Evolutionary conservation across 2,329 filamentous ascomycete species (phyloP), one percentile per base, ranked within the genome.

Genomic region (Phialemonium atrogriseum): DNA sequence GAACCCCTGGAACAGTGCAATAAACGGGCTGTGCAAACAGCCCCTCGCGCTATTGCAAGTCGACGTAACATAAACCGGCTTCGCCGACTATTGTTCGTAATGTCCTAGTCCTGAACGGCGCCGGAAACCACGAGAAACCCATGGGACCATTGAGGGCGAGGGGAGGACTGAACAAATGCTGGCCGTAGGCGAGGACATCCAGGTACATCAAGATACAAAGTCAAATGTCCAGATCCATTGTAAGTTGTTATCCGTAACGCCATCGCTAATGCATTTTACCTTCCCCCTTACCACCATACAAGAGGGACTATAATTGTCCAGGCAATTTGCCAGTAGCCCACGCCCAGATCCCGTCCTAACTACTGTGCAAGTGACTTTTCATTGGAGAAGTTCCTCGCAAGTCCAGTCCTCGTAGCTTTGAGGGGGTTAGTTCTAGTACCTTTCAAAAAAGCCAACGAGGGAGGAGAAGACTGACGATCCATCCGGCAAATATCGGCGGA

Each of bases 381-480:
- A 77, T 57, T 76, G 72, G 34, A 94, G 72, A 43, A 96, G 70
- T 62, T 98, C 91, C 63, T 96, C 91, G 62, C 88, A 95, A 21
- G 88, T 94, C 91, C 91, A 98, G 59, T 98, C 91, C 71, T 98
- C 91, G 60, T 96, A 96, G 66, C 84, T 89, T 45, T n/a, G 32
- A 17, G 15, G 14, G 13, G 10, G 27, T 37, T 21, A 37, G 28
- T 18, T 21, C 8, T 17, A 23, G 27, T 28, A 11, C 21, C 13
- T 27, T 8, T 14, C 8, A 7, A 10, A 9, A 20, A 10, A 35
- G 19, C 34, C 20, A 40, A 22, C 23, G 27, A 35, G 37, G 32
- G 37, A 27, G 35, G 22, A 28, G 11, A 14, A 23, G 9, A 47
- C 84, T 69, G 70, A 93, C 85, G 77, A 94, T 66, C 91, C 91